Base-by-base conservation (phyloP, 148 eudicot species). In the Fagopyrum esculentum region DNA sequence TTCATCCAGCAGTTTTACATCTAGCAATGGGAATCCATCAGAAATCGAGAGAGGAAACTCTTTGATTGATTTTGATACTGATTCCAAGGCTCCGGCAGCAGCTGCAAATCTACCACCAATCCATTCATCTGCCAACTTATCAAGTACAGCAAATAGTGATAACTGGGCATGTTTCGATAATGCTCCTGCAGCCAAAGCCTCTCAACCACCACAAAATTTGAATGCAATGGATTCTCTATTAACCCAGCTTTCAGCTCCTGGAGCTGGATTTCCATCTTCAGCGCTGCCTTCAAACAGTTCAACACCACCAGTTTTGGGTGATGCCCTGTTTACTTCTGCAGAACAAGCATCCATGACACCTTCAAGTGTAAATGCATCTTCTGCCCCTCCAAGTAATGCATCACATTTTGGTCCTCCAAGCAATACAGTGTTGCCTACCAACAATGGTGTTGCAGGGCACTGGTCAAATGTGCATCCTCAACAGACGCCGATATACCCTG, bases 91-190 rank as follows among this genome's bases (percentile, higher is more conserved):
- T 46, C 84, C 91, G 56, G 26, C 87, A 78, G 80, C 80, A 75
- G 69, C 83, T 78, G 84, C 57, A 16, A 75, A 85, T 45, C 89
- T 83, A 77, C 61, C 26, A 22, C 26, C 82, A 75, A 86, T 81
- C 69, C 83, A 85, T 29, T 68, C 89, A 8, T 80, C 72, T 66
- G 35, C 74, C 6, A 87, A 85, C 73, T 73, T 82, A 71, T 77
- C 87, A 72, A 75, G 78, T 77, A 60, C 85, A 81, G 73, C 92
- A 35, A 71, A 29, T 69, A 78, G 79, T 79, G 87, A 89, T 79
- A 85, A 95, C 79, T 92, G 98, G 99, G 98, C 99, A 48, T 84
- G 84, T 83, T 96, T 96, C 81, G 98, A 89, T 83, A 82, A 85
- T 40, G 74, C 81, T 71, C n/a, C 83, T 0, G 87, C 80, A 75